Conservation (phyloP, 2,329 filamentous ascomycete genomes). For the Cercospora citrullina region DNA sequence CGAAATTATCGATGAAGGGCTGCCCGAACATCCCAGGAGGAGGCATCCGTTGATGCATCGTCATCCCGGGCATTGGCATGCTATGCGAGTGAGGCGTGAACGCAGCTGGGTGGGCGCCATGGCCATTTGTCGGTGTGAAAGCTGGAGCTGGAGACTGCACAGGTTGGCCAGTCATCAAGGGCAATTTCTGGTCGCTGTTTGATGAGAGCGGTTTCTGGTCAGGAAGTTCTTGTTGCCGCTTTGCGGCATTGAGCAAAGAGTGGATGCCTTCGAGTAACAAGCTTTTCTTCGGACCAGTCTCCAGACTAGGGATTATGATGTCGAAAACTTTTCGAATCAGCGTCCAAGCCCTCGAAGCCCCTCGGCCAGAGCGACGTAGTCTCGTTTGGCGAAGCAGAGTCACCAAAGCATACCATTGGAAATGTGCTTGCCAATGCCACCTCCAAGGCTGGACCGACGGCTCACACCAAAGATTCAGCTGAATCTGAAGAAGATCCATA, state of each 20-base stretch:
- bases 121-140: background rate
- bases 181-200: conserved; percentile 13
- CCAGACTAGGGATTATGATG: conserved; percentile 29
- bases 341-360: conserved; percentile 27
- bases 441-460: conserved; percentile 32
- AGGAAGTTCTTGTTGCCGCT: conserved; percentile 23
- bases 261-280: conserved; percentile 28
- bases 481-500: conserved; percentile 30
- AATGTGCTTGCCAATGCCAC: conserved; percentile 34
- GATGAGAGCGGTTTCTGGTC: conserved; percentile 3
- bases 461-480: conserved; percentile 32
- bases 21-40: conserved; percentile 13
- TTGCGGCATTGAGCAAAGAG: conserved; percentile 27
- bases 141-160: conserved; percentile 11
- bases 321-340: conserved; percentile 30
- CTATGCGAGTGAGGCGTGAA: background rate
- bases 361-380: conserved; percentile 23
- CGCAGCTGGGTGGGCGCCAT: background rate
- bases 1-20: conserved; percentile 13
- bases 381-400: conserved; percentile 31
- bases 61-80: conserved; percentile 10
- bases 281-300: conserved; percentile 25
- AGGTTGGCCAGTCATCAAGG: background rate
- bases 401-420: conserved; percentile 34
- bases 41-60: conserved; percentile 15